Percentiles rank a stretch among this genome's conserved stretches.
Conservation (phyloP, 352 stramenopile species). For the Globisporangium viniferum region DNA sequence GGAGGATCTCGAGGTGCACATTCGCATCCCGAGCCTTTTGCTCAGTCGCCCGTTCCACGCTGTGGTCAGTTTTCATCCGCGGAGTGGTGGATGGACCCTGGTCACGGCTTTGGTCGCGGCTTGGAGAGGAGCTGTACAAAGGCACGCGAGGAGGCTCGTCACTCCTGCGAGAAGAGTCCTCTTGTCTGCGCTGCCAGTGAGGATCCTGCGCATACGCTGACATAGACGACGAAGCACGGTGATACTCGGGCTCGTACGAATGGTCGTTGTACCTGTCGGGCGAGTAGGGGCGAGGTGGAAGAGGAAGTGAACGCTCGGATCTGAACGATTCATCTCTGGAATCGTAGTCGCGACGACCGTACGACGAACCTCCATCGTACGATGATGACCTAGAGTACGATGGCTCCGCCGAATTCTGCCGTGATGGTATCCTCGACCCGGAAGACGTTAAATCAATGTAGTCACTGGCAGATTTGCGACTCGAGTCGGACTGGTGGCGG, state of each 20-base stretch:
- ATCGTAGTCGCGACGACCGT: conserved; percentile 14
- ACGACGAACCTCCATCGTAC: conserved; percentile 9
- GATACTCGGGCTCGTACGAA: conserved; percentile 15
- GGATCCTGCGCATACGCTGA: conserved; percentile 3
- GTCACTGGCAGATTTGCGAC: not conserved
- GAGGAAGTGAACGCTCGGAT: conserved; percentile 17
- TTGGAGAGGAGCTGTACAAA: not conserved
- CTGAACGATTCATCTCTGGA: conserved; percentile 11
- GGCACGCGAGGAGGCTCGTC: conserved; percentile 3
- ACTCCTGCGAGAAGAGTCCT: not conserved
- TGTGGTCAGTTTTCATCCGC: not conserved
- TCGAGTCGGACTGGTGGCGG: conserved; percentile 1
- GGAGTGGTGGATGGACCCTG: not conserved
- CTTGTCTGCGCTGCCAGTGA: conserved; percentile 8
- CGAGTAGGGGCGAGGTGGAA: conserved; percentile 13
- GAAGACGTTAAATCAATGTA: conserved; percentile 5
- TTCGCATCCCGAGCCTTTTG: not conserved
- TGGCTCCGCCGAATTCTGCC: conserved; percentile 7
- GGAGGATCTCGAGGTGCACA: conserved; percentile 23
- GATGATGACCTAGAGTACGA: conserved; percentile 7
- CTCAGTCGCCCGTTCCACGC: not conserved
- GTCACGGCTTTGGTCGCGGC: not conserved
- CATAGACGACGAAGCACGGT: conserved; percentile 13
- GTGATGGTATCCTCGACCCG: conserved; percentile 14
- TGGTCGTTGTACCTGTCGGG: conserved; percentile 20